phyloP scores from a whole-genome alignment of 768 basidiomycete species.

The Amanita subjunquillea region DNA sequence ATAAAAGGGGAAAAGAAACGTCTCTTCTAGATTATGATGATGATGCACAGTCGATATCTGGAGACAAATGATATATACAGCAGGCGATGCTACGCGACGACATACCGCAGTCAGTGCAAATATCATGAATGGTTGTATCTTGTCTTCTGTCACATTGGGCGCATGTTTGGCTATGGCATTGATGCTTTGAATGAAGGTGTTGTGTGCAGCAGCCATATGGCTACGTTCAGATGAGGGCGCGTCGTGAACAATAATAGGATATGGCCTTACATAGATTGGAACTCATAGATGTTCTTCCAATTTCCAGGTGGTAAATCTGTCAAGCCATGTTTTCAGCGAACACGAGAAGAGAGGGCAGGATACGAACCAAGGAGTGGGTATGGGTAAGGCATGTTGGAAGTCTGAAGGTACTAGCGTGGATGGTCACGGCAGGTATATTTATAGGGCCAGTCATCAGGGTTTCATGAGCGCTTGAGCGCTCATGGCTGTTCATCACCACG shows the following conservation, averaged over 20 bases:
- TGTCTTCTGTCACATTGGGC: conserved; percentile 10
- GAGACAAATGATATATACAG: neutral
- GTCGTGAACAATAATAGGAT: neutral
- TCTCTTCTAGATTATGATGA: conserved; percentile 21
- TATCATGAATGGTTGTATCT: conserved; percentile 17
- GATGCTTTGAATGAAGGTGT: conserved; percentile 18
- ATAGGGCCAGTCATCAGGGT: too few relatives aligned
- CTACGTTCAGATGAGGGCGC: conserved; percentile 7
- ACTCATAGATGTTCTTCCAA: conserved; percentile 17
- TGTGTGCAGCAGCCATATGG: conserved; percentile 20
- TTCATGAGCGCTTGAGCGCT: too few relatives aligned
- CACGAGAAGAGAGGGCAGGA: neutral
- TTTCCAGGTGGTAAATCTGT: conserved; percentile 17
- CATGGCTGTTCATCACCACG: too few relatives aligned
- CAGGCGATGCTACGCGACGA: neutral
- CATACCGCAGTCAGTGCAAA: conserved; percentile 17
- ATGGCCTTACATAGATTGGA: conserved; percentile 16
- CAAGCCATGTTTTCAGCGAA: neutral
- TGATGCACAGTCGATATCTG: conserved; percentile 16
- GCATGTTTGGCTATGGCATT: conserved; percentile 19
- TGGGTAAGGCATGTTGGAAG: conserved; percentile 11
- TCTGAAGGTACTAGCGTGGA: too few relatives aligned
- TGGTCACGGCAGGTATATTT: too few relatives aligned
- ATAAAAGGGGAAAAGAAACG: conserved; percentile 14
- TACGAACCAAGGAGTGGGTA: conserved; percentile 11